Conservation (phyloP, 2,329 filamentous ascomycete species). For the Nemania bipapillata region DNA sequence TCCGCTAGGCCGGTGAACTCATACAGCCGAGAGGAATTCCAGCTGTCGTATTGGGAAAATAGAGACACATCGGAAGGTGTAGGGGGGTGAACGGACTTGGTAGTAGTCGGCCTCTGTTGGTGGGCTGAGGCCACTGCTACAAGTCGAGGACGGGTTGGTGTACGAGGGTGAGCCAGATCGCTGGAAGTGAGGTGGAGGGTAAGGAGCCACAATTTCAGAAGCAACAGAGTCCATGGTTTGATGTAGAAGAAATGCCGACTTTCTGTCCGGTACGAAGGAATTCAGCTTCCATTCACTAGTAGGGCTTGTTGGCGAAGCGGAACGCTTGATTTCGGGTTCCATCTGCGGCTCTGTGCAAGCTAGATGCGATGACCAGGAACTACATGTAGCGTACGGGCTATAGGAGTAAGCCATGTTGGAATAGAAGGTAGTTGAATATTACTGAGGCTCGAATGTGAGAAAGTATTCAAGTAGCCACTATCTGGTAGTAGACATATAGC, state of each 20-base stretch:
- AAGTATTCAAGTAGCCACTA: slow-evolving; percentile 5
- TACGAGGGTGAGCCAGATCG: slow-evolving; percentile 55
- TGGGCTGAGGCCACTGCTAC: slow-evolving; percentile 55
- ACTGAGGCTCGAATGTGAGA: background rate
- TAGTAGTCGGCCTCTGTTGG: slow-evolving; percentile 55
- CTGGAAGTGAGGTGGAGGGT: slow-evolving; percentile 41
- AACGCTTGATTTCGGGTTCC: slow-evolving; percentile 47
- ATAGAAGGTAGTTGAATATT: background rate
- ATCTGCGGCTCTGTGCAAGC: slow-evolving; percentile 38
- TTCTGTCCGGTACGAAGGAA: slow-evolving; percentile 49
- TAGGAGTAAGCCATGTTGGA: slow-evolving; percentile 33
- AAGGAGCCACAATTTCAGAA: slow-evolving; percentile 36
- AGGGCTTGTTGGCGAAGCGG: slow-evolving; percentile 37
- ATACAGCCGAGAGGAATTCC: slow-evolving; percentile 45
- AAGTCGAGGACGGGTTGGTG: slow-evolving; percentile 53
- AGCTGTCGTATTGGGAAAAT: slow-evolving; percentile 51
- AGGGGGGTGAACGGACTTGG: slow-evolving; percentile 51
- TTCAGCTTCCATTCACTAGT: slow-evolving; percentile 43
- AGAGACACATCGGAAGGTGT: slow-evolving; percentile 54
- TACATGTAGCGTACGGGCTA: slow-evolving; percentile 13
- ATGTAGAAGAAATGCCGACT: slow-evolving; percentile 45
- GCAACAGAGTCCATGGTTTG: slow-evolving; percentile 36
- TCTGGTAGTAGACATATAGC: background rate
- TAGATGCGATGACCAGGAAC: slow-evolving; percentile 37
- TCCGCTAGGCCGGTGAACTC: slow-evolving; percentile 49